These are phyloP conservation scores for Knufia petricola DNA, from an alignment of 2,329 filamentous ascomycete genomes.

Conservation along the genomic window DNA sequence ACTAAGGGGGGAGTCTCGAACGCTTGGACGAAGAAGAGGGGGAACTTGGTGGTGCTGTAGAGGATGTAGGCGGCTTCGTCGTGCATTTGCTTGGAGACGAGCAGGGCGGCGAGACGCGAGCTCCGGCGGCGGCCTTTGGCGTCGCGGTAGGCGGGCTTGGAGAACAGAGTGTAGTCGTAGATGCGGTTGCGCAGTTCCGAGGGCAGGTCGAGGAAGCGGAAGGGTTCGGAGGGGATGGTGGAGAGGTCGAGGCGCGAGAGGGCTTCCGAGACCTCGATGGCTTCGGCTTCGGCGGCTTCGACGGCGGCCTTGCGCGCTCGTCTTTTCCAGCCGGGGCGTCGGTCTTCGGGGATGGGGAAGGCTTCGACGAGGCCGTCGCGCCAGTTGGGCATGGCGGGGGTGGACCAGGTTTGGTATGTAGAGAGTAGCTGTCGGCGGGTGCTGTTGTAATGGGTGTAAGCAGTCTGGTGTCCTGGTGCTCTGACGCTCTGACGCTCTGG, in stretches of 20 bases:
- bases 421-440: too few species aligned
- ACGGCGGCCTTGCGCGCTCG: constrained; percentile 18
- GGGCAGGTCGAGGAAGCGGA: constrained; percentile 45
- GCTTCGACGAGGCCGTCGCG: constrained; percentile 22
- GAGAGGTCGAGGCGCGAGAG: background rate
- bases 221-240: constrained; percentile 24
- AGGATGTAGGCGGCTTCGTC: constrained; percentile 43
- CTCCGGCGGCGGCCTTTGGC: background rate
- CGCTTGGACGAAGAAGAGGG: constrained; percentile 44
- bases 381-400: constrained; percentile 18
- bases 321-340: constrained; percentile 10
- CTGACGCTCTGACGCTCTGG: too few species aligned
- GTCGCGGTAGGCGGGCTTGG: constrained; percentile 24
- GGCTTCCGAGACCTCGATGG: constrained; percentile 6
- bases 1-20: constrained; percentile 37
- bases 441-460: too few species aligned
- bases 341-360: constrained; percentile 22
- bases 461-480: too few species aligned
- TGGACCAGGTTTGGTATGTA: too few species aligned
- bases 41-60: constrained; percentile 44
- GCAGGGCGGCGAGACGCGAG: constrained; percentile 26
- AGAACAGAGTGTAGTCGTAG: constrained; percentile 38
- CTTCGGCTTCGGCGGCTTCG: constrained; percentile 11
- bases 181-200: constrained; percentile 44
- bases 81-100: constrained; percentile 36